Conservation (phyloP, 1,139 yeast genomes). For the Yamadazyma sp. region DNA sequence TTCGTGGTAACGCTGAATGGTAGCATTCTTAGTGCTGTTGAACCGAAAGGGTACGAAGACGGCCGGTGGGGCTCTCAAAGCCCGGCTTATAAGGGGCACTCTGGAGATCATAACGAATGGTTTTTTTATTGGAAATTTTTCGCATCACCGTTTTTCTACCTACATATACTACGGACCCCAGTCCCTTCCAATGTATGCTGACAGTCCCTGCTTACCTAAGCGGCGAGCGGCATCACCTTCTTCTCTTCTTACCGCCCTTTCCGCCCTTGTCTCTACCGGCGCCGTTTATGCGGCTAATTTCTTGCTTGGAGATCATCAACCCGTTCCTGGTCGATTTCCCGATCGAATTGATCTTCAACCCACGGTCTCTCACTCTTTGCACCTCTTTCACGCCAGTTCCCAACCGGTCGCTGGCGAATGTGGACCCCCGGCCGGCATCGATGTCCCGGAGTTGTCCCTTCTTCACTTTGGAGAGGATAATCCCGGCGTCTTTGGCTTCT, state of each 20-base stretch:
- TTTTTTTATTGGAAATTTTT: too few species aligned
- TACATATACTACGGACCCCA: too few species aligned
- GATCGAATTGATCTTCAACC: conserved; percentile 72
- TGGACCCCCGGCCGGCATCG: conserved; percentile 55
- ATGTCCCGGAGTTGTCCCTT: conserved; percentile 64
- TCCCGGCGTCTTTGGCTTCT: conserved; percentile 88
- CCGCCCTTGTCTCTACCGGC: conserved; percentile 3
- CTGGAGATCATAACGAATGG: too few species aligned
- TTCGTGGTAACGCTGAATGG: conserved; percentile 25
- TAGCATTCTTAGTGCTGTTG: conserved; percentile 10
- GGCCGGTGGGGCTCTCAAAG: neutral
- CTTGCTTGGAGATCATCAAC: conserved; percentile 66
- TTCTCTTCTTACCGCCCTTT: conserved; percentile 1
- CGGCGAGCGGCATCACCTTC: neutral
- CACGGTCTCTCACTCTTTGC: conserved; percentile 61
- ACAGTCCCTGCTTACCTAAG: too few species aligned
- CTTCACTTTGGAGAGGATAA: conserved; percentile 64
- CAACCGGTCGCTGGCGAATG: conserved; percentile 53
- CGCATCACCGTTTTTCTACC: too few species aligned
- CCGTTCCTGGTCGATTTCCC: conserved; percentile 86
- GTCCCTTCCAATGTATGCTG: too few species aligned
- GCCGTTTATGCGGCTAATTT: conserved; percentile 53
- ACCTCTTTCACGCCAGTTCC: conserved; percentile 47
- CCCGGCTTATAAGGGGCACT: neutral
- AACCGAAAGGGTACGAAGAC: neutral